phyloP scores from a whole-genome alignment of 2,329 filamentous ascomycete species.

The Thermomyces lanuginosus region DNA sequence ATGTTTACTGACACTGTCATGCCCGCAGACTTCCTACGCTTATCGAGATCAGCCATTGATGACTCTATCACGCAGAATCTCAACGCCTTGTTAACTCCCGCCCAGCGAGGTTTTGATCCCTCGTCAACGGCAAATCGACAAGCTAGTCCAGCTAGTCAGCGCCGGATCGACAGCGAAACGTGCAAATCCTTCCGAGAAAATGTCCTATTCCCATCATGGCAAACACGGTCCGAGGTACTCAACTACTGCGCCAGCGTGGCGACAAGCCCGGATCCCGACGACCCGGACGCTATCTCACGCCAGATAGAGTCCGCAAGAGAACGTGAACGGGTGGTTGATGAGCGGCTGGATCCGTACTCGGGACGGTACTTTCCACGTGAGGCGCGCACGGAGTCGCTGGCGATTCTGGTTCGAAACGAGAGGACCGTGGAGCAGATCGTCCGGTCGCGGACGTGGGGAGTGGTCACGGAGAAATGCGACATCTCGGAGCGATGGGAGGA shows the following conservation, averaged over 20 bases:
- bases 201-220: conserved; percentile 79
- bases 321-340: conserved; percentile 61
- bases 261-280: conserved; percentile 69
- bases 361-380: conserved; percentile 61
- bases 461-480: conserved; percentile 61
- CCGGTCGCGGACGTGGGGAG: conserved; percentile 61
- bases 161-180: conserved; percentile 42
- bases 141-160: conserved; percentile 32
- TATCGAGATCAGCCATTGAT: conserved; percentile 72
- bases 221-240: conserved; percentile 62
- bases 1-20: conserved; percentile 1
- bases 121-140: conserved; percentile 52
- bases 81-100: conserved; percentile 70
- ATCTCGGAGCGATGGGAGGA: conserved; percentile 46
- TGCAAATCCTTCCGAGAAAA: conserved; percentile 60
- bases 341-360: conserved; percentile 83
- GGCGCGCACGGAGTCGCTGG: conserved; percentile 63
- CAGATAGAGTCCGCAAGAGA: conserved; percentile 55
- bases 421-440: conserved; percentile 66
- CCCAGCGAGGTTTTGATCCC: conserved; percentile 58
- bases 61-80: conserved; percentile 88
- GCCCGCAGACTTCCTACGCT: conserved; percentile 67
- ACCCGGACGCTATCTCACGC: conserved; percentile 57
- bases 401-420: conserved; percentile 49
- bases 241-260: conserved; percentile 83